Evolutionary conservation across 2,329 filamentous ascomycete genomes (phyloP), one percentile per base, ranked within the genome.

Genomic region (Trichoderma afroharzianum): DNA sequence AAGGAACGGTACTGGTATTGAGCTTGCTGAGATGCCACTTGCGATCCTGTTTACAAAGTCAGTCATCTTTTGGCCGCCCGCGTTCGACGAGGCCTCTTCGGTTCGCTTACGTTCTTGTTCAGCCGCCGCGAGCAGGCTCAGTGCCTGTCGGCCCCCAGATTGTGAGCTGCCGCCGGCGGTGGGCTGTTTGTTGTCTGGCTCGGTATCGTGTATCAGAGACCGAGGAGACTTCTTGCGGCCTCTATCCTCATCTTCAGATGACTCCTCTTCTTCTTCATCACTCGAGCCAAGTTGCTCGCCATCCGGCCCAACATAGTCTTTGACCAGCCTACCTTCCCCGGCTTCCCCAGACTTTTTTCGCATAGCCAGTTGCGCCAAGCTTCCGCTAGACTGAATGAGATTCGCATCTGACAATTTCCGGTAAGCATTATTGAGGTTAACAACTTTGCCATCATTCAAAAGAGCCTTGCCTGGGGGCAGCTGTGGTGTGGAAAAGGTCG

Each of bases 21-120:
- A 1, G 83, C 81, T 64, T 82, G 87, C 66, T 85, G 83, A 4
- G 85, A 82, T 26, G 86, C 81, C 74, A 91, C 83, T 76, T 86
- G 80, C 74, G 87, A 85, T 30, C 87, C 87, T 89, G 72, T 26
- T 26, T 50, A 57, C 68, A 77, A 73, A 82, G 81, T 70, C 39
- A 71, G 39, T 63, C 8, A 26, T 18, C 15, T 39, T 33, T 32
- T 24, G 9, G 63, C 15, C 18, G 33, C 33, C 32, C 50, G 68
- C 33, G 32, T 63, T 43, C 26, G 26, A 21, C 43, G 39, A 36
- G n/a, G 24, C 21, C 30, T 18, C 33, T 21, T 28, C 12, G 26
- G 15, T 28, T 62, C 36, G 86, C 92, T 78, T 85, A 93, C 93
- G 88, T 79, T 95, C 93, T 85, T 94, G 91, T 78, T 95, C 91